Evolutionary conservation across 345 rosid genomes (phyloP).

Genomic region (Lepidium didymum): DNA sequence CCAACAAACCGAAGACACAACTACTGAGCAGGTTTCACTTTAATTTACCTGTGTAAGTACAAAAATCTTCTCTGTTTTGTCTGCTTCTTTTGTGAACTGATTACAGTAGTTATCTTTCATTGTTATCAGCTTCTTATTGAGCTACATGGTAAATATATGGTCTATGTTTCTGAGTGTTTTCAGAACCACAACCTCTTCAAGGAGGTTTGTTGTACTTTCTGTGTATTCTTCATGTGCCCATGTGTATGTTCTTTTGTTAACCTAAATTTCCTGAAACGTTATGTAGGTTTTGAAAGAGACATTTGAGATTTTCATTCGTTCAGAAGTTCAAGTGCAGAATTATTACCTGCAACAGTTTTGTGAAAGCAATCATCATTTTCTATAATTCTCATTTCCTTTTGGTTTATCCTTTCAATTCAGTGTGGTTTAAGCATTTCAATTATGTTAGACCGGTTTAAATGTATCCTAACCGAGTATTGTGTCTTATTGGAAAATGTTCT

Average conservation of each 20-base stretch:
- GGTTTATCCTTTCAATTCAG: too few relatives aligned
- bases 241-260: slow-evolving; percentile 9
- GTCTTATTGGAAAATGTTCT: too few relatives aligned
- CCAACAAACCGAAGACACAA: slow-evolving; percentile 93
- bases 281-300: slow-evolving; percentile 34
- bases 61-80: not conserved
- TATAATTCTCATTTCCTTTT: too few relatives aligned
- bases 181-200: slow-evolving; percentile 76
- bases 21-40: slow-evolving; percentile 53
- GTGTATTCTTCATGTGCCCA: not conserved
- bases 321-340: slow-evolving; percentile 34
- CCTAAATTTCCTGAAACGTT: not conserved
- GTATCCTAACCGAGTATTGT: too few relatives aligned
- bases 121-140: slow-evolving; percentile 67
- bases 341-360: slow-evolving; percentile 31
- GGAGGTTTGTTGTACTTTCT: slow-evolving; percentile 32
- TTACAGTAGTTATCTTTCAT: not conserved
- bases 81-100: not conserved
- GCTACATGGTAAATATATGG: slow-evolving; percentile 78
- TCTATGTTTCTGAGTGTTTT: slow-evolving; percentile 63
- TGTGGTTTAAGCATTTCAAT: too few relatives aligned
- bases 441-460: too few relatives aligned
- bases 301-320: slow-evolving; percentile 33
- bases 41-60: not conserved
- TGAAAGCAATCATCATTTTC: not conserved